A percentile compares a stretch with the other conserved stretches of the same genome.
These are phyloP conservation scores for Solanum pinnatisectum DNA, from an alignment of 257 asterid species.

Conservation along the genomic window DNA sequence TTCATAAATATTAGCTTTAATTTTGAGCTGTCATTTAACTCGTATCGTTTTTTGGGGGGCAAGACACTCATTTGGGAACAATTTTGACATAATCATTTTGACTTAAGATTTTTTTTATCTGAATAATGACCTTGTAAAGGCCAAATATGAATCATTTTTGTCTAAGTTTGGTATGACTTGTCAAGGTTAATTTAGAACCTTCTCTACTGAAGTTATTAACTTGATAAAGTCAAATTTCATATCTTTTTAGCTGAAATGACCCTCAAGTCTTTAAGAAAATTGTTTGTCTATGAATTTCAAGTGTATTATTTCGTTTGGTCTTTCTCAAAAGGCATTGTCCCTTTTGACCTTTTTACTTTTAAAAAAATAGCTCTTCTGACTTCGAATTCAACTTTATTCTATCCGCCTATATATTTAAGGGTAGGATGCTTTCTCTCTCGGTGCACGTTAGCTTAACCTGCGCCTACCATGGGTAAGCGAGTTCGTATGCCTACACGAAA, in stretches of 20 bases:
- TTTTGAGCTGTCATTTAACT: neutral
- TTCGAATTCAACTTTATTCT: too few species aligned
- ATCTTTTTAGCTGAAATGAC: too few species aligned
- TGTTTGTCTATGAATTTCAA: neutral
- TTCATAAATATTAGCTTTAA: neutral
- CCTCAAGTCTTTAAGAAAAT: too few species aligned
- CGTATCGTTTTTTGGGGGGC: too few species aligned
- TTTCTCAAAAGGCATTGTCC: neutral
- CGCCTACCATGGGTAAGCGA: too few species aligned
- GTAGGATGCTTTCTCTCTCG: too few species aligned
- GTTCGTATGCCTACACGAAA: too few species aligned
- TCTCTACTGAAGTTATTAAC: neutral
- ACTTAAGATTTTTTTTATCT: neutral
- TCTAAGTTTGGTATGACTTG: neutral
- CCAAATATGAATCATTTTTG: neutral
- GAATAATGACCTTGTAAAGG: neutral
- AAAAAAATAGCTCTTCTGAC: too few species aligned
- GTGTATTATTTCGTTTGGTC: neutral
- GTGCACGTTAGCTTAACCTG: too few species aligned
- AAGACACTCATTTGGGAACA: neutral
- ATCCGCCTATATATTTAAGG: too few species aligned
- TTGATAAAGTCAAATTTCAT: neutral
- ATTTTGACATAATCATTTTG: neutral
- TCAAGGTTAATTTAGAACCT: neutral
- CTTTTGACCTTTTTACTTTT: neutral